Base-by-base conservation (phyloP, 305 asterid genomes). In the Petunia hybrid region DNA sequence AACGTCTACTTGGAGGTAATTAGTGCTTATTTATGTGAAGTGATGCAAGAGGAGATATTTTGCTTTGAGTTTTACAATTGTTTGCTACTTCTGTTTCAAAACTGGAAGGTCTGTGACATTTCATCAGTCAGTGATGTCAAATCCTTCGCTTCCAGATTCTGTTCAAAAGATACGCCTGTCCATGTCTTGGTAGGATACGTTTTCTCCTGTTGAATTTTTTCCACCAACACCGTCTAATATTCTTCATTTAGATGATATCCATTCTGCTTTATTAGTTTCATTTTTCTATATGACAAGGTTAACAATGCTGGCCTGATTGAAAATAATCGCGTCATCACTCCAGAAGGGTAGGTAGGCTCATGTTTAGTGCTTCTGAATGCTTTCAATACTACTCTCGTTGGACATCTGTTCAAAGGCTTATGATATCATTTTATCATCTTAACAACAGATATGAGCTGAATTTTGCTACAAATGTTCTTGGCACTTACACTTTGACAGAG, bases 221-320 rank as follows among this genome's bases (percentile, higher is more conserved):
- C 78, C 38, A 10, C 53, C 0, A 45, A 73, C 77, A 2, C 61
- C 6, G 0, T 46, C 70, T 64, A 64, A 2, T 6, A 38, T 1
- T 59, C 61, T 79, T 79, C 73, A 5, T 63, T 63, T 0, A 78
- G 41, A 61, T 48, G 62, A 35, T 67, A 43, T 1, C 0, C 1
- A 13, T 35, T 31, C 31, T 51, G 35, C 43, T 51, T 73, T 35
- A 71, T 31, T 31, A 48, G 45, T 71, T 71, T 56, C 60, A 35
- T 42, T 42, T 6, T 59, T 39, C 57, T 36, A 77, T 62, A 42
- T 63, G n/a, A 79, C 53, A 81, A 95, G 99, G 97, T 95, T 7
- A 95, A 95, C 86, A 95, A 95, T 85, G 98, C 99, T 35, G 99
- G 98, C 73, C 1, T 91, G 82, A 90, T 95, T n/a, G 97, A 93